phyloP scores from a whole-genome alignment of 768 basidiomycete genomes.

The Dictyophora rubrovolvata region DNA sequence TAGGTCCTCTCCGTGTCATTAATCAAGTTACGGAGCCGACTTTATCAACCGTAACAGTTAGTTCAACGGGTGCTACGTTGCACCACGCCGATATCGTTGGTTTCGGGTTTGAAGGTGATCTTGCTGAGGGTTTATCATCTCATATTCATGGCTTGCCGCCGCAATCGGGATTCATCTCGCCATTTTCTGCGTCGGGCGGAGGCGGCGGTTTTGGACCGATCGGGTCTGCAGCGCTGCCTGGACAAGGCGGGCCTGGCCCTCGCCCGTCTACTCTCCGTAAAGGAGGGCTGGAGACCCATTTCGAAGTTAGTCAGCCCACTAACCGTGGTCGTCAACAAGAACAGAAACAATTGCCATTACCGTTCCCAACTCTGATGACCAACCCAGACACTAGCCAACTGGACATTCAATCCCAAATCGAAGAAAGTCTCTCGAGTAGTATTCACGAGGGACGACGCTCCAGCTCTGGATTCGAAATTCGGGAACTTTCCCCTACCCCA shows the following conservation, averaged over 20 bases:
- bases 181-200: too few relatives aligned
- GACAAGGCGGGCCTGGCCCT: not conserved
- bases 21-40: not conserved
- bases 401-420: not conserved
- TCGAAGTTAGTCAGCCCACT: not conserved
- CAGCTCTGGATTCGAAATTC: too few relatives aligned
- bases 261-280: not conserved
- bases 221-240: not conserved
- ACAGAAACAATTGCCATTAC: not conserved
- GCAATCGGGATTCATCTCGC: not conserved
- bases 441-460: not conserved
- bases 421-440: not conserved
- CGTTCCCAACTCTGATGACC: not conserved
- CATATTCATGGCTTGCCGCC: not conserved
- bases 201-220: not conserved
- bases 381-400: not conserved
- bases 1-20: not conserved
- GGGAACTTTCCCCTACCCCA: too few relatives aligned
- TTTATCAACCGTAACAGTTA: not conserved
- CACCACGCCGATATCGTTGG: not conserved
- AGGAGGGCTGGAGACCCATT: not conserved
- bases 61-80: not conserved
- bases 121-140: not conserved
- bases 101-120: not conserved
- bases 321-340: conserved; percentile 22